phyloP scores from a whole-genome alignment of 2,329 filamentous ascomycete species.

The Periconia sp. region DNA sequence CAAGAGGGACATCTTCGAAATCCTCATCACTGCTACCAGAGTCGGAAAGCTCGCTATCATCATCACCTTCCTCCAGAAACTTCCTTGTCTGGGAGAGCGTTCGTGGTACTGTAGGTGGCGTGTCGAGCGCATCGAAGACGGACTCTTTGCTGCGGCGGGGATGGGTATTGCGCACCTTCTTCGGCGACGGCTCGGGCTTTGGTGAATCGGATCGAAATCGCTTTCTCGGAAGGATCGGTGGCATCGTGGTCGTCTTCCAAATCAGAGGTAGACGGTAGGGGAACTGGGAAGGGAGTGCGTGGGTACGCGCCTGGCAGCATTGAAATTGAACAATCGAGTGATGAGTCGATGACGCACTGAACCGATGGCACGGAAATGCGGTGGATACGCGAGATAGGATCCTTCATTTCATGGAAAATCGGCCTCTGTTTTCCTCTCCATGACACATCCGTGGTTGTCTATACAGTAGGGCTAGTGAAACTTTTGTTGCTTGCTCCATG shows the following conservation, averaged over 20 bases:
- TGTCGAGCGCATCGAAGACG: slow-evolving; percentile 50
- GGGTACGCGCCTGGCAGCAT: not conserved
- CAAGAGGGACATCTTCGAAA: slow-evolving; percentile 51
- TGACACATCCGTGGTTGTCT: not conserved
- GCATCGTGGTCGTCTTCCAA: slow-evolving; percentile 53
- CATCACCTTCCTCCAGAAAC: slow-evolving; percentile 44
- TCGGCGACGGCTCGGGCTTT: slow-evolving; percentile 34
- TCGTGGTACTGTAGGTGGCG: slow-evolving; percentile 36
- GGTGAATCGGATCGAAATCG: slow-evolving; percentile 56
- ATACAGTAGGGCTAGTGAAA: not conserved
- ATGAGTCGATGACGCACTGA: slow-evolving; percentile 1
- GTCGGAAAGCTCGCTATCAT: slow-evolving; percentile 45
- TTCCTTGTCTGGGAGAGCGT: slow-evolving; percentile 37
- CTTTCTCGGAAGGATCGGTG: slow-evolving; percentile 69
- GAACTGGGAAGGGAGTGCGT: not conserved
- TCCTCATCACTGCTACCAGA: slow-evolving; percentile 48
- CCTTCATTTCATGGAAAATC: not conserved
- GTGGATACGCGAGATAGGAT: slow-evolving; percentile 1
- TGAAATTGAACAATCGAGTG: not conserved
- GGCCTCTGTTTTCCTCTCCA: not conserved
- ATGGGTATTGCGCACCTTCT: slow-evolving; percentile 13
- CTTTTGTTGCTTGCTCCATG: too few relatives aligned
- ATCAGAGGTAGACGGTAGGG: too few relatives aligned
- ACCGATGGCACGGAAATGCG: slow-evolving; percentile 1
- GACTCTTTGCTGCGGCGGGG: slow-evolving; percentile 37